These are phyloP conservation scores for Heliocybe sulcata DNA, from an alignment of 1,284 basidiomycete genomes.

Conservation along the genomic window DNA sequence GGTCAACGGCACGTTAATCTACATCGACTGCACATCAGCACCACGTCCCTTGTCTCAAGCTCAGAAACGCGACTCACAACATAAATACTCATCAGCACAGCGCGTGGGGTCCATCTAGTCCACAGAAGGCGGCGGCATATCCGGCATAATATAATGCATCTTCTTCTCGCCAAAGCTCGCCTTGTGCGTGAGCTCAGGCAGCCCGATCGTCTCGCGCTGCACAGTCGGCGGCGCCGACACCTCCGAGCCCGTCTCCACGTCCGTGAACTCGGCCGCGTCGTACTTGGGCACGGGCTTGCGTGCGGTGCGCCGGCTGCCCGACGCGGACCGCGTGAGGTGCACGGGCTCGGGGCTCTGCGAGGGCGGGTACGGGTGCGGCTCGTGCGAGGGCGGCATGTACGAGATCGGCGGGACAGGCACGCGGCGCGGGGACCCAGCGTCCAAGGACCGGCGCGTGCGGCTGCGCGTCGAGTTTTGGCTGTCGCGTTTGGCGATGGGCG, in stretches of 20 bases:
- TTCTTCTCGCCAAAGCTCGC: background rate
- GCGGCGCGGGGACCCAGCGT: background rate
- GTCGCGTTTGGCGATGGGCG: background rate
- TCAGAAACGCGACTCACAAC: background rate
- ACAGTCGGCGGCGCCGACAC: background rate
- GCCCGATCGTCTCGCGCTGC: background rate
- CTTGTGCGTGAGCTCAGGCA: background rate
- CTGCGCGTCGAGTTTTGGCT: background rate
- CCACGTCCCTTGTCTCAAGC: background rate
- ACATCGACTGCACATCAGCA: background rate
- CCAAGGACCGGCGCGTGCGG: background rate
- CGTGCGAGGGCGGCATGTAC: background rate
- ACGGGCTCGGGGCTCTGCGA: background rate
- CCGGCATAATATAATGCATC: background rate
- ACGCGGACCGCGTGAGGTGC: background rate
- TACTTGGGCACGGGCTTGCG: conserved; percentile 1
- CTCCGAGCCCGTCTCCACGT: background rate
- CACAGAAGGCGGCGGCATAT: background rate
- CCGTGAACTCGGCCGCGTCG: background rate
- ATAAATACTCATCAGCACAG: background rate
- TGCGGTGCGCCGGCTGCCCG: background rate
- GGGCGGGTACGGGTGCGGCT: background rate
- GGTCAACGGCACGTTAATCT: background rate
- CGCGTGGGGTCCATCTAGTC: background rate
- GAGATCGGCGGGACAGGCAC: background rate